Percentiles rank a stretch among this genome's conserved stretches.
Evolutionary conservation across 1,284 basidiomycete genomes (phyloP).

Genomic region (Erythrobasidium hasegawianum): DNA sequence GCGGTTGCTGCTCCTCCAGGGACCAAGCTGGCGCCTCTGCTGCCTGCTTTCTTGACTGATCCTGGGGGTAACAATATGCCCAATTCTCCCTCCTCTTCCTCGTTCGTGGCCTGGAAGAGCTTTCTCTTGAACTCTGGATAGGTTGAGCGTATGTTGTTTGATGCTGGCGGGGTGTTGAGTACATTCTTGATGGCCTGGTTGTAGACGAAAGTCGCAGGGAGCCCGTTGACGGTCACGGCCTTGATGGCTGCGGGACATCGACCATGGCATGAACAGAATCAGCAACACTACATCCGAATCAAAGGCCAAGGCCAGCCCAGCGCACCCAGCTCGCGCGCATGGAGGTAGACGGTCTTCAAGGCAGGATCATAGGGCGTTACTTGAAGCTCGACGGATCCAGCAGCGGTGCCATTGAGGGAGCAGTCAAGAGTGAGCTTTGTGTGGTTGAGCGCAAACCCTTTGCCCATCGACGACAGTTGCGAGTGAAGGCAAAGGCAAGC

Average conservation of each 20-base stretch:
- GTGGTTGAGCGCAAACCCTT: conserved; percentile 52
- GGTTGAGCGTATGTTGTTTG: conserved; percentile 68
- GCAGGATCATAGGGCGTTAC: conserved; percentile 71
- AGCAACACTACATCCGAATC: conserved; percentile 2
- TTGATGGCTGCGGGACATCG: conserved; percentile 31
- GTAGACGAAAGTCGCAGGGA: conserved; percentile 30
- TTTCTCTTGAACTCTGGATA: conserved; percentile 93
- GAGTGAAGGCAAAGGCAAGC: too few species aligned
- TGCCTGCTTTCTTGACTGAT: conserved; percentile 38
- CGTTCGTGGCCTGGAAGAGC: conserved; percentile 81
- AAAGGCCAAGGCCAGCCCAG: conserved; percentile 21
- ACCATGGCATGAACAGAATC: conserved; percentile 1
- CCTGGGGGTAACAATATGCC: conserved; percentile 83
- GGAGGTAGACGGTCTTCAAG: conserved; percentile 73
- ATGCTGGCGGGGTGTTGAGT: conserved; percentile 60
- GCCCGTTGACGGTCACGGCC: conserved; percentile 30
- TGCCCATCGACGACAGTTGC: conserved; percentile 19
- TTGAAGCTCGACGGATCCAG: conserved; percentile 83
- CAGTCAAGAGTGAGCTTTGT: conserved; percentile 88
- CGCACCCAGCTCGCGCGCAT: conserved; percentile 60
- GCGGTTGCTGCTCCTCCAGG: conserved; percentile 1
- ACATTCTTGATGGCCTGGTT: conserved; percentile 35
- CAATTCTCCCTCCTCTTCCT: conserved; percentile 88
- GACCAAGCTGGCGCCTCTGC: conserved; percentile 2
- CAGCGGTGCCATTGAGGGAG: conserved; percentile 63